A percentile compares a stretch with the other conserved stretches of the same genome.
Evolutionary conservation across 805 yeast species (phyloP).

Genomic region (Naumovozyma castellii): DNA sequence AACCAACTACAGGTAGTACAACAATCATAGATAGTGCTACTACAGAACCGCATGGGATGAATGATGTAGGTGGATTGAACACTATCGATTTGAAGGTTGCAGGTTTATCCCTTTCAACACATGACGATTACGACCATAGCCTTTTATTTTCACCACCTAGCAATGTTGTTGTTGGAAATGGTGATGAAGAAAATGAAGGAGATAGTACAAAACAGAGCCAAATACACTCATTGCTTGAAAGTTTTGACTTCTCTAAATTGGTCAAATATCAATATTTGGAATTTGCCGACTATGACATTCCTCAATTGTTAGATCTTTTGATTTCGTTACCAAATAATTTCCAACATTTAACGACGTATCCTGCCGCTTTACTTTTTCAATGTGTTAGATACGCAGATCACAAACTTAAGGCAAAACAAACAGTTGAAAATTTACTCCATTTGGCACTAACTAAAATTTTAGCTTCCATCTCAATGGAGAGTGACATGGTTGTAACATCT

Average conservation of each 20-base stretch:
- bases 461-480: conserved; percentile 37
- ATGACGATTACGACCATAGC: neutral
- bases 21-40: neutral
- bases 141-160: neutral
- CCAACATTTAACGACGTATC: conserved; percentile 39
- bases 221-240: neutral
- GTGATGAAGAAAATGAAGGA: neutral
- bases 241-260: conserved; percentile 48
- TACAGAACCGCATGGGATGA: neutral
- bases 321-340: conserved; percentile 49
- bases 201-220: neutral
- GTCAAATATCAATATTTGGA: conserved; percentile 51
- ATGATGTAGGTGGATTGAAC: neutral
- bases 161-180: neutral
- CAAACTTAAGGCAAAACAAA: conserved; percentile 39
- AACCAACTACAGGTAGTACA: conserved; percentile 1
- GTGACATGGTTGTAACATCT: conserved; percentile 1
- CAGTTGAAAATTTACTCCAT: conserved; percentile 51
- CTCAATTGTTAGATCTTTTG: conserved; percentile 60
- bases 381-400: conserved; percentile 59
- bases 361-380: conserved; percentile 64
- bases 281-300: conserved; percentile 56
- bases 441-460: conserved; percentile 54
- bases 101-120: conserved; percentile 15
- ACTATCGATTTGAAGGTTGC: conserved; percentile 35